These are phyloP conservation scores for Mycena kentingensis DNA, from an alignment of 768 basidiomycete genomes.

Conservation along the genomic window DNA sequence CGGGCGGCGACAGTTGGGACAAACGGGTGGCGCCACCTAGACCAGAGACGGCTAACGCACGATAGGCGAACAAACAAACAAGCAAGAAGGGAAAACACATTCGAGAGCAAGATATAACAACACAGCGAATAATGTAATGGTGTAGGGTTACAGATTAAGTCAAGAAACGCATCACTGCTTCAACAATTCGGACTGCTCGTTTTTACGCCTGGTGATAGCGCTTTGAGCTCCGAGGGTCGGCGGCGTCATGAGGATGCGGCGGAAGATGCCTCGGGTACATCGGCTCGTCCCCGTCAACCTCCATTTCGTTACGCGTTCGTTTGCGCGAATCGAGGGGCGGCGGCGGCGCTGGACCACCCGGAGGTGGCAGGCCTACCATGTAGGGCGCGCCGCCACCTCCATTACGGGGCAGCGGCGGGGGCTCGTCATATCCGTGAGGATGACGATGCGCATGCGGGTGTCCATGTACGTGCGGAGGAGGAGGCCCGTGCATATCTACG, in stretches of 20 bases:
- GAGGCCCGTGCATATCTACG: neutral
- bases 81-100: neutral
- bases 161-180: neutral
- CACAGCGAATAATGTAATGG: conserved; percentile 4
- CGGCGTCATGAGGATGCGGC: no score
- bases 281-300: conserved; percentile 55
- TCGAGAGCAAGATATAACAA: neutral
- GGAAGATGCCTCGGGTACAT: conserved; percentile 40
- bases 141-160: no score
- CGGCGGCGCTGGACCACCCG: conserved; percentile 31
- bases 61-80: neutral
- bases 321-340: conserved; percentile 52
- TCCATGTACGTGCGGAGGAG: conserved; percentile 7
- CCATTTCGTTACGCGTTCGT: conserved; percentile 64
- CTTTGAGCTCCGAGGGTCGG: conserved; percentile 58
- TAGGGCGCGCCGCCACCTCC: conserved; percentile 35
- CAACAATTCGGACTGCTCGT: conserved; percentile 7
- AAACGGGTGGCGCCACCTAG: no score
- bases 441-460: conserved; percentile 24
- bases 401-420: conserved; percentile 17
- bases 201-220: conserved; percentile 57
- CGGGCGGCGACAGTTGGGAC: neutral
- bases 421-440: conserved; percentile 9
- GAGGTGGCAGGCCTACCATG: no score
- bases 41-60: neutral